These are phyloP conservation scores for Acanthamoeba quina DNA, from an alignment of 208 protist species.

Conservation along the genomic window DNA sequence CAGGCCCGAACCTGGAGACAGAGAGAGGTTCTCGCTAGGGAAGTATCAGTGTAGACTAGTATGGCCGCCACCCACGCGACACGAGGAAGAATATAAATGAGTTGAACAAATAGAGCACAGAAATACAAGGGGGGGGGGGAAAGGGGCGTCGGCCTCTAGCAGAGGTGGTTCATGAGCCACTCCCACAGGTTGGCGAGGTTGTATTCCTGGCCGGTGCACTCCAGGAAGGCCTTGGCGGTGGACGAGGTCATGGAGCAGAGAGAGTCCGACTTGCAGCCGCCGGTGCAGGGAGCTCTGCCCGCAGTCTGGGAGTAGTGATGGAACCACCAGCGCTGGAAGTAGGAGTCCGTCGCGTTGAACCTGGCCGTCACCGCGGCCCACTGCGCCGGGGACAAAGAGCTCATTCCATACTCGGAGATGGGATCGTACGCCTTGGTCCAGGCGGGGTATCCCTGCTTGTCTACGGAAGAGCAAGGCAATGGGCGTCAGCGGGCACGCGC, in stretches of 20 bases:
- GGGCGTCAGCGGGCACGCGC: no score
- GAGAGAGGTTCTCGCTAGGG: no score
- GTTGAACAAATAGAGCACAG: neutral
- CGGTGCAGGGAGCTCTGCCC: neutral
- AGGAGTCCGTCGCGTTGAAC: slow-evolving; percentile 30
- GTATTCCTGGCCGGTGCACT: slow-evolving; percentile 50
- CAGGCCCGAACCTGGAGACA: neutral
- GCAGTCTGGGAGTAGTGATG: slow-evolving; percentile 4
- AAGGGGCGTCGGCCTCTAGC: neutral
- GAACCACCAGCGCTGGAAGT: slow-evolving; percentile 39
- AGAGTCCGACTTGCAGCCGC: neutral
- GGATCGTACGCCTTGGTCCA: slow-evolving; percentile 28
- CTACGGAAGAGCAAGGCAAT: neutral
- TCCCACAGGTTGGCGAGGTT: slow-evolving; percentile 54
- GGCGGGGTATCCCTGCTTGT: neutral
- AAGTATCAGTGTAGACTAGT: neutral
- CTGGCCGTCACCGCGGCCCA: neutral
- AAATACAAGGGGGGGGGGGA: neutral
- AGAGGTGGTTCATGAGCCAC: slow-evolving; percentile 69
- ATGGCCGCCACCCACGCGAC: neutral
- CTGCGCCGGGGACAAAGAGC: slow-evolving; percentile 24
- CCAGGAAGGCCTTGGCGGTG: slow-evolving; percentile 14
- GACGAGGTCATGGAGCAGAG: slow-evolving; percentile 7
- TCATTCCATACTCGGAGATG: neutral
- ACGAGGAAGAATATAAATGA: neutral